Percentiles rank a stretch among this genome's conserved stretches.
Evolutionary conservation across 164 flowering plant genomes (phyloP).

Genomic region (Umbilicus rupestris): DNA sequence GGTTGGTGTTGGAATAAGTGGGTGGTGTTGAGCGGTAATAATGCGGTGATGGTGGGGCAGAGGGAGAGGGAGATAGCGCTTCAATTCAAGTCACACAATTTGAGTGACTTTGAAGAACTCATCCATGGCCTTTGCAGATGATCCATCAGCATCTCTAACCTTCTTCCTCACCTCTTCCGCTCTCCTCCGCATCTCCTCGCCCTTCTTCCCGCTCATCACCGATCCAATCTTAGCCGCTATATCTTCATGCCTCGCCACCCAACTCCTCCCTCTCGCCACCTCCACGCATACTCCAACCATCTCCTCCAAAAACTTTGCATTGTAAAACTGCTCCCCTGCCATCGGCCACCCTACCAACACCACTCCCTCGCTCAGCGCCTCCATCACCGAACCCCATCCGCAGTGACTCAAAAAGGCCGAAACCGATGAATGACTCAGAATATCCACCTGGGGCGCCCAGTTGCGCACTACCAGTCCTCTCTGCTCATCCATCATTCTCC

Average conservation of each 20-base stretch:
- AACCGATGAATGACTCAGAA: conserved; percentile 28
- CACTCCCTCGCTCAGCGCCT: conserved; percentile 35
- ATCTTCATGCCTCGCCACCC: conserved; percentile 29
- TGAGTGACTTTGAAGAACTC: conserved; percentile 16
- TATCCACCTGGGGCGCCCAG: conserved; percentile 54
- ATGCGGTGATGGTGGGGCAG: too few species aligned
- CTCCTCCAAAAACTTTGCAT: conserved; percentile 30
- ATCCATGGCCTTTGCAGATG: conserved; percentile 24
- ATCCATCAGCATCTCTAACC: conserved; percentile 33
- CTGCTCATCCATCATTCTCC: conserved; percentile 14
- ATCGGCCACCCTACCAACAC: conserved; percentile 47
- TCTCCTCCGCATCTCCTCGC: conserved; percentile 26
- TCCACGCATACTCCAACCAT: conserved; percentile 45
- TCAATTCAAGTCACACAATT: too few species aligned
- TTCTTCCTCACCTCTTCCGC: conserved; percentile 24
- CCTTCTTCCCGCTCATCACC: conserved; percentile 35
- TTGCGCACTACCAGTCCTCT: conserved; percentile 28
- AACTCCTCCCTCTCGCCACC: conserved; percentile 37
- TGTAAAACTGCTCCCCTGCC: conserved; percentile 47
- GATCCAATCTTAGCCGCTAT: conserved; percentile 24
- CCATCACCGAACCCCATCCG: conserved; percentile 56
- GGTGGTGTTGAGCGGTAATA: too few species aligned
- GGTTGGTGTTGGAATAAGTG: too few species aligned
- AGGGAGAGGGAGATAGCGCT: too few species aligned
- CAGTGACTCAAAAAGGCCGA: conserved; percentile 37